Conservation (phyloP, 352 stramenopile species). For the Phytophthora multivora region DNA sequence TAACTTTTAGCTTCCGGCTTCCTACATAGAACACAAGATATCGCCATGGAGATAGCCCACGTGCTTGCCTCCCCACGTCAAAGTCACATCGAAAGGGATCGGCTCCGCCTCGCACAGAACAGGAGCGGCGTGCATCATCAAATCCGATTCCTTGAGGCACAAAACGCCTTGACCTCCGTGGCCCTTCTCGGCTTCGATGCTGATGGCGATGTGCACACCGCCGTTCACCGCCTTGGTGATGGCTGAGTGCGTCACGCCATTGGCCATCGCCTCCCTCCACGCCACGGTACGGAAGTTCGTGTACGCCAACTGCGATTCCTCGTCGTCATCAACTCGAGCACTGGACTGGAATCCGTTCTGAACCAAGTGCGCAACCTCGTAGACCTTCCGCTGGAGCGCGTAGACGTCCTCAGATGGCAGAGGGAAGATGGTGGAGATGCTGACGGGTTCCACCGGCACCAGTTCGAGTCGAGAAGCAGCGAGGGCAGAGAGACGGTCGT, state of each 20-base stretch:
- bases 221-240: conserved; percentile 77
- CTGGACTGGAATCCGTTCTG: conserved; percentile 75
- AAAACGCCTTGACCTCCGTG: conserved; percentile 69
- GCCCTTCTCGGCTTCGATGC: conserved; percentile 62
- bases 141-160: conserved; percentile 64
- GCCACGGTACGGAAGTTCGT: conserved; percentile 68
- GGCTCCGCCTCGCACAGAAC: conserved; percentile 48
- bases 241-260: conserved; percentile 68
- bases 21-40: conserved; percentile 51
- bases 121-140: conserved; percentile 48
- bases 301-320: conserved; percentile 72
- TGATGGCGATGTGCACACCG: conserved; percentile 71
- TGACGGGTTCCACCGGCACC: conserved; percentile 59
- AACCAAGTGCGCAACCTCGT: conserved; percentile 74
- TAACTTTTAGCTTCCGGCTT: conserved; percentile 12
- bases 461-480: conserved; percentile 45
- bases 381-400: conserved; percentile 73
- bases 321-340: conserved; percentile 56
- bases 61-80: conserved; percentile 78
- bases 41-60: conserved; percentile 60
- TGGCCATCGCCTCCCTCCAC: conserved; percentile 59
- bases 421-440: conserved; percentile 80
- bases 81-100: conserved; percentile 69
- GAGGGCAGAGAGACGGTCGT: conserved; percentile 40
- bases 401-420: conserved; percentile 75